Conservation (phyloP, 208 protist species). For the Leishmania martiniquensis region DNA sequence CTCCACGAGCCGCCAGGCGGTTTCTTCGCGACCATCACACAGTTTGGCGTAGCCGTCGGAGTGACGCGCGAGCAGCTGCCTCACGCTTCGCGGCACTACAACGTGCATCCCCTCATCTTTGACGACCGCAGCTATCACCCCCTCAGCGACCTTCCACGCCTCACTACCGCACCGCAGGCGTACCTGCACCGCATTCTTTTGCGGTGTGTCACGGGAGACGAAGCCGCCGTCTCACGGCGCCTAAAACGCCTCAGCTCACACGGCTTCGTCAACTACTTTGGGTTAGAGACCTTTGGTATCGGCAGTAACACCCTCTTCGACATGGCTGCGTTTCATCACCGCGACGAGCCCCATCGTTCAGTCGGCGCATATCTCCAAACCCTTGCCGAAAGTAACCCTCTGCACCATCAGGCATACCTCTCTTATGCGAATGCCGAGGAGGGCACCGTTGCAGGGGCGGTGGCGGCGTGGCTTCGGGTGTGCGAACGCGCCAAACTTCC, state of each 20-base stretch:
- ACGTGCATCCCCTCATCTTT: constrained; percentile 78
- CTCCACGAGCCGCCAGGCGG: constrained; percentile 52
- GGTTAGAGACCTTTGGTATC: constrained; percentile 65
- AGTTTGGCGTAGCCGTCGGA: constrained; percentile 70
- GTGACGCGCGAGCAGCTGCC: constrained; percentile 78
- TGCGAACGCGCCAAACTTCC: constrained; percentile 39
- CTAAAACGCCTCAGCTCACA: constrained; percentile 31
- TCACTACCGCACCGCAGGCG: constrained; percentile 26
- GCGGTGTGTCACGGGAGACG: constrained; percentile 58
- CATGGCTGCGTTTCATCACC: constrained; percentile 43
- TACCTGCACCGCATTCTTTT: constrained; percentile 70
- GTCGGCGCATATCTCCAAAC: constrained; percentile 60
- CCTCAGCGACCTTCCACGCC: constrained; percentile 16
- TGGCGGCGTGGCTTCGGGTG: constrained; percentile 47
- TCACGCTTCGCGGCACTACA: constrained; percentile 81
- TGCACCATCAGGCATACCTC: constrained; percentile 65
- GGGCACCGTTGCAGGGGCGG: constrained; percentile 42
- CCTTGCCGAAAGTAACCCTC: constrained; percentile 62
- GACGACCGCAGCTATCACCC: constrained; percentile 59
- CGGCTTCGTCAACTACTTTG: constrained; percentile 91
- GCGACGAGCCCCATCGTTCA: constrained; percentile 39
- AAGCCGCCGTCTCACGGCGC: constrained; percentile 21
- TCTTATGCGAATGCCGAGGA: constrained; percentile 69
- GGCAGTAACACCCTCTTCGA: constrained; percentile 67
- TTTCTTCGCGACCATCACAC: constrained; percentile 67